Conservation (phyloP, 257 asterid species). For the Forsythia suspensa region DNA sequence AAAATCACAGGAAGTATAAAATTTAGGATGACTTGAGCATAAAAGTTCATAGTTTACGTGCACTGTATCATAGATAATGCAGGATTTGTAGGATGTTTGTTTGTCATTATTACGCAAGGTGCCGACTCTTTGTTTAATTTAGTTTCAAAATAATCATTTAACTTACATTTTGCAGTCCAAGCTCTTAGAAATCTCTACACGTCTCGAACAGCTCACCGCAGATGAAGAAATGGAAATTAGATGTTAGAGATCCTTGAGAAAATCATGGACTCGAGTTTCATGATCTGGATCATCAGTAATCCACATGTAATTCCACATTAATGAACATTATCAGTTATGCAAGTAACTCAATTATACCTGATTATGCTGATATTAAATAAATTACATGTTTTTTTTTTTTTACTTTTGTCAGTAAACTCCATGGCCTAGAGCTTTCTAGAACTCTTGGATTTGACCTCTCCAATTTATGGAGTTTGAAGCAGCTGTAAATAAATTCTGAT, state of each 20-base stretch:
- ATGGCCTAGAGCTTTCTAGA: conserved; percentile 65
- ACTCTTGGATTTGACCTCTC: conserved; percentile 57
- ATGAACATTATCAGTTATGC: background rate
- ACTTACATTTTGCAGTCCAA: too few relatives aligned
- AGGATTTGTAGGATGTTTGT: background rate
- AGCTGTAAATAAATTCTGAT: conserved; percentile 47
- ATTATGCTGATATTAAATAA: background rate
- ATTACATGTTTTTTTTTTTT: background rate
- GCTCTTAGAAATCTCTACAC: conserved; percentile 68
- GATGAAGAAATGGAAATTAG: conserved; percentile 60
- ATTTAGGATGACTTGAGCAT: background rate
- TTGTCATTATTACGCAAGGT: background rate
- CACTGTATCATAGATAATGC: background rate
- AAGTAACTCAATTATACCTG: background rate
- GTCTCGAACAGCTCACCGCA: conserved; percentile 58
- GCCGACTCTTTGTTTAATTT: background rate
- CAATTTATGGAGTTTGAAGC: conserved; percentile 60
- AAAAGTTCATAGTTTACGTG: too few relatives aligned
- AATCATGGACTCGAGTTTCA: conserved; percentile 72
- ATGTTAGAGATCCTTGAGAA: conserved; percentile 81
- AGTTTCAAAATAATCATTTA: background rate
- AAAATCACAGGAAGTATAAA: too few relatives aligned
- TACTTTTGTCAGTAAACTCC: conserved; percentile 57
- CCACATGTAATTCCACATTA: conserved; percentile 49
- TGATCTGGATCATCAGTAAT: conserved; percentile 64